Conservation (phyloP, 106 monocot genomes). For the Gastrodia elata region DNA sequence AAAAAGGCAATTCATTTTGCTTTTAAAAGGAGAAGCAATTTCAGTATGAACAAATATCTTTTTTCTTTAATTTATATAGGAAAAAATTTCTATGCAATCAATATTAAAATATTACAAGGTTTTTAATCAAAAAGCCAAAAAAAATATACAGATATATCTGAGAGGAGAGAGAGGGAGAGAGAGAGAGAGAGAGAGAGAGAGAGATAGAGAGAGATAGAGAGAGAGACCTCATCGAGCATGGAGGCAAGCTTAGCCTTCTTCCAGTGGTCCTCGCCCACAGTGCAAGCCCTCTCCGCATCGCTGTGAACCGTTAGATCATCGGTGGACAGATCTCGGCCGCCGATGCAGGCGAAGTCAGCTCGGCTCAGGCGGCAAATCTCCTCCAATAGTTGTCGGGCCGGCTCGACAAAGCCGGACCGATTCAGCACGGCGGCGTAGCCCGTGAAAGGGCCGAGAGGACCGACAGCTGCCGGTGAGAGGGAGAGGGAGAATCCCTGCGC, state of each 20-base stretch:
- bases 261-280: conserved; percentile 20
- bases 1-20: not conserved
- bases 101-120: too few species aligned
- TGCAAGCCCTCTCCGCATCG: not conserved
- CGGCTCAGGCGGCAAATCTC: conserved; percentile 46
- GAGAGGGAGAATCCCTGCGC: conserved; percentile 12
- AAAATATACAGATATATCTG: not conserved
- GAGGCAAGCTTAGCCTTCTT: conserved; percentile 66
- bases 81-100: too few species aligned
- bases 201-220: conserved; percentile 14
- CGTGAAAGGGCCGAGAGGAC: conserved; percentile 58
- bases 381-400: conserved; percentile 60
- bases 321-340: not conserved
- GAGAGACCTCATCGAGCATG: conserved; percentile 74
- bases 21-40: not conserved
- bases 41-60: too few species aligned
- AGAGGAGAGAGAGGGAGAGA: not conserved
- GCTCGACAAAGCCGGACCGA: conserved; percentile 57
- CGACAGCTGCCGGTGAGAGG: conserved; percentile 12
- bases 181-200: not conserved
- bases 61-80: not conserved
- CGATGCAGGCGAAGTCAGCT: not conserved
- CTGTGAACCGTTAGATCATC: not conserved
- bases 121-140: not conserved
- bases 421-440: conserved; percentile 69